Percentiles rank a stretch among this genome's conserved stretches.
Evolutionary conservation across 768 basidiomycete genomes (phyloP).

Genomic region (Suillus luteus): DNA sequence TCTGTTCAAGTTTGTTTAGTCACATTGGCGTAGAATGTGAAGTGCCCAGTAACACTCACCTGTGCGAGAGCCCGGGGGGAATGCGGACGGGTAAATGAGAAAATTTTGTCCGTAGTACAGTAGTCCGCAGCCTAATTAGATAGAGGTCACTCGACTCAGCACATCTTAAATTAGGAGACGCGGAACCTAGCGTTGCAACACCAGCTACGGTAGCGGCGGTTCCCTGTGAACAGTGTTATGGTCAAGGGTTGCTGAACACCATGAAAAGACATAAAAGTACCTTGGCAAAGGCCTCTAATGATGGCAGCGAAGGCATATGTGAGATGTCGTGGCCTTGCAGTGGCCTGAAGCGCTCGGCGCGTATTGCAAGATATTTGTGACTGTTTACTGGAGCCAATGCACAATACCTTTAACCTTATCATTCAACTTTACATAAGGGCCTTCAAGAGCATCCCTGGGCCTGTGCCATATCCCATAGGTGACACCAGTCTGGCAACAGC

Average conservation of each 20-base stretch:
- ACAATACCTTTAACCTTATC: no score
- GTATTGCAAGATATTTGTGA: neutral
- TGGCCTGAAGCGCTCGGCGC: no score
- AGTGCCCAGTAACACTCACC: constrained; percentile 48
- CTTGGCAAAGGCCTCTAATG: constrained; percentile 48
- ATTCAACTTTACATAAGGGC: no score
- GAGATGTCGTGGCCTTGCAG: constrained; percentile 3
- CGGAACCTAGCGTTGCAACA: constrained; percentile 55
- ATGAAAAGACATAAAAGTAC: constrained; percentile 23
- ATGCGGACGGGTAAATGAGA: constrained; percentile 88
- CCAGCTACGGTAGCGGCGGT: constrained; percentile 57
- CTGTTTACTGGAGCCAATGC: neutral
- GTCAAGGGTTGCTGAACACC: neutral
- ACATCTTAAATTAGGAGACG: constrained; percentile 11
- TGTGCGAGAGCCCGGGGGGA: constrained; percentile 76
- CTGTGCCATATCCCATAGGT: no score
- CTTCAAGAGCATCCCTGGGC: no score
- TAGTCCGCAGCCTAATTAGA: constrained; percentile 61
- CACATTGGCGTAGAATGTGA: neutral
- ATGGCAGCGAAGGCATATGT: constrained; percentile 32
- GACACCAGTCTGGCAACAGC: neutral
- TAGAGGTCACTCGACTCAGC: neutral
- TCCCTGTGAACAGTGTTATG: constrained; percentile 40
- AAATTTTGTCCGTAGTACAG: constrained; percentile 86
- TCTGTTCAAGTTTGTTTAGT: constrained; percentile 42